Evolutionary conservation across 2,329 filamentous ascomycete genomes (phyloP), one percentile per base, ranked within the genome.

Genomic region (Fusarium multiceps): DNA sequence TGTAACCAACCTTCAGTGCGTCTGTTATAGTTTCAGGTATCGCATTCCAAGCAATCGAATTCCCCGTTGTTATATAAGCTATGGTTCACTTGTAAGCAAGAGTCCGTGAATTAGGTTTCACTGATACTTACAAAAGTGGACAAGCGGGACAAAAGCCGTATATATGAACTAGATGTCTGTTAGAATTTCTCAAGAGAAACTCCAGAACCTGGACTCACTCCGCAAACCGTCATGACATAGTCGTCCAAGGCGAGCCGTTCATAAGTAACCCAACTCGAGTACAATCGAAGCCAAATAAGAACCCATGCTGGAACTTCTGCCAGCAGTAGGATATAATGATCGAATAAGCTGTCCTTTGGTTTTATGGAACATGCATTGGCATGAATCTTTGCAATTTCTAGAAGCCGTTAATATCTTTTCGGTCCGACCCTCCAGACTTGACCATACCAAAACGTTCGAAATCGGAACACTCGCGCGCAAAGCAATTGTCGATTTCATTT

Each of bases 201-300:
- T 8, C 11, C 7, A 6, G 7, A 23, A 4, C 3, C 27, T 25
- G 18, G 32, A 60, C 78, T 42, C 72, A 81, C 80, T 59, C 74
- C 72, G 20, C 78, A 75, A n/a, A 73, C 65, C 7, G 80, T 65
- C 74, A 82, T 79, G 20, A 82, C 70, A 66, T 80, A 82, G 64
- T 84, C 82, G 49, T 84, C 82, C 7, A 77, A 18, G 27, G 78
- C 79, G 23, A 79, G 76, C 7, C 72, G 63, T 7, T 74, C 68
- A 9, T 74, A 64, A 8, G 75, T 77, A 37, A 62, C 73, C 78
- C 78, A 80, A 14, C 81, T 73, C 18, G 76, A 76, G 48, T 77
- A 82, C 6, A 83, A 58, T n/a, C 82, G 76, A 23, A 82, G 48
- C 32, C 78, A 72, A 7, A 82, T 75, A 37, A 73, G 77, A 3